A percentile compares a stretch with the other conserved stretches of the same genome.
Conservation (phyloP, 208 protist genomes). For the Borovskyia barvae region DNA sequence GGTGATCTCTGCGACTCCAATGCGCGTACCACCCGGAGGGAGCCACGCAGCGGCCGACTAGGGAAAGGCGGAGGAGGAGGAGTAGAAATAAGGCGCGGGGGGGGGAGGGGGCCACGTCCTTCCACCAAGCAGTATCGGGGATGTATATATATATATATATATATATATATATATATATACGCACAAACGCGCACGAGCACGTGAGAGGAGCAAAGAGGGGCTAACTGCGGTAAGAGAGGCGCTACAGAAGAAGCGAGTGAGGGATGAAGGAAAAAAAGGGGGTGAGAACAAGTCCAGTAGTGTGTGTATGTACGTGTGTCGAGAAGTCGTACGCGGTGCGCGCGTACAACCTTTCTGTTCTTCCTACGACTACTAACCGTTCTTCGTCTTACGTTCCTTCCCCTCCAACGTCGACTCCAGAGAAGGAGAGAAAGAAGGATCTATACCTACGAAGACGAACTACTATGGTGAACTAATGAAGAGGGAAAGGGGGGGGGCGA, state of each 20-base stretch:
- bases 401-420: neutral
- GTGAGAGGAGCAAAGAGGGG: too few species aligned
- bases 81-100: too few species aligned
- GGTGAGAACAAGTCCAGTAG: neutral
- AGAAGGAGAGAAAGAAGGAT: slow-evolving; percentile 13
- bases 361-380: slow-evolving; percentile 6
- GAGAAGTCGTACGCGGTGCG: neutral
- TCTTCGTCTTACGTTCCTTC: slow-evolving; percentile 2
- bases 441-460: neutral
- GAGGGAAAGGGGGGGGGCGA: neutral
- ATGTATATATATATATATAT: too few species aligned
- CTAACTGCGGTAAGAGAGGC: too few species aligned
- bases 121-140: too few species aligned
- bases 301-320: neutral
- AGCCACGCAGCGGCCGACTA: too few species aligned
- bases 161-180: too few species aligned
- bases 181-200: too few species aligned
- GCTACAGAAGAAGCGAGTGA: neutral
- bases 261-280: neutral
- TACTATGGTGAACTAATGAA: neutral
- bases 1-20: neutral
- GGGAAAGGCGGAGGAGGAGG: too few species aligned
- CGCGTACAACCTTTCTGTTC: neutral
- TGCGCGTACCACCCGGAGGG: too few species aligned
- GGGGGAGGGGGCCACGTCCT: too few species aligned